Evolutionary conservation across 2,329 filamentous ascomycete genomes (phyloP).

Genomic region (Xylariaceae sp.): DNA sequence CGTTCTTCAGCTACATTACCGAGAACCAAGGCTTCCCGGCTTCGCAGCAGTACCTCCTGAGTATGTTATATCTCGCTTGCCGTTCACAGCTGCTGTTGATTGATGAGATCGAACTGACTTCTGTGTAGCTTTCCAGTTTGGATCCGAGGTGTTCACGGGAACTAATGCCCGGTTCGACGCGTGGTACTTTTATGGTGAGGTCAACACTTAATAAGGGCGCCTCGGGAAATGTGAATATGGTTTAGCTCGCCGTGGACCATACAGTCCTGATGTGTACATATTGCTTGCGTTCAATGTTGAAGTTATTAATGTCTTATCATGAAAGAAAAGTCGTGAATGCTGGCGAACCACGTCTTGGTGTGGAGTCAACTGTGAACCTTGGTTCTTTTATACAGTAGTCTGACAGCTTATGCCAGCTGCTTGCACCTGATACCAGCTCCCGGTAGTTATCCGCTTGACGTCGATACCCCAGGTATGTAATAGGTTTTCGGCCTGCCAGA

Average conservation of each 20-base stretch:
- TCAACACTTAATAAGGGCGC: conserved; percentile 8
- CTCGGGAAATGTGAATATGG: neutral
- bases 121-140: conserved; percentile 16
- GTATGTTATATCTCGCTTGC: conserved; percentile 8
- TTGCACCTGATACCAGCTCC: too few relatives aligned
- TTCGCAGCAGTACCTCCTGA: conserved; percentile 14
- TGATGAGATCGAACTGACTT: neutral
- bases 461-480: too few relatives aligned
- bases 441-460: too few relatives aligned
- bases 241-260: neutral
- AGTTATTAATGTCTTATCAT: too few relatives aligned
- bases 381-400: too few relatives aligned
- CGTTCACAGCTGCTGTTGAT: too few relatives aligned
- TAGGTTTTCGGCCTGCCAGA: too few relatives aligned
- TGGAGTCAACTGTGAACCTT: too few relatives aligned
- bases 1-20: conserved; percentile 17
- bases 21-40: conserved; percentile 15
- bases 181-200: conserved; percentile 17
- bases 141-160: conserved; percentile 18
- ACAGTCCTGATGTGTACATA: neutral
- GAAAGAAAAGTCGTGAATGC: neutral
- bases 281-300: neutral
- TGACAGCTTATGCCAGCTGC: too few relatives aligned
- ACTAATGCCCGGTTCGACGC: conserved; percentile 13
- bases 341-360: too few relatives aligned